A percentile compares a stretch with the other conserved stretches of the same genome.
phyloP scores from a whole-genome alignment of 192 early-diverging fungal genomes.

The Podila horticola region DNA sequence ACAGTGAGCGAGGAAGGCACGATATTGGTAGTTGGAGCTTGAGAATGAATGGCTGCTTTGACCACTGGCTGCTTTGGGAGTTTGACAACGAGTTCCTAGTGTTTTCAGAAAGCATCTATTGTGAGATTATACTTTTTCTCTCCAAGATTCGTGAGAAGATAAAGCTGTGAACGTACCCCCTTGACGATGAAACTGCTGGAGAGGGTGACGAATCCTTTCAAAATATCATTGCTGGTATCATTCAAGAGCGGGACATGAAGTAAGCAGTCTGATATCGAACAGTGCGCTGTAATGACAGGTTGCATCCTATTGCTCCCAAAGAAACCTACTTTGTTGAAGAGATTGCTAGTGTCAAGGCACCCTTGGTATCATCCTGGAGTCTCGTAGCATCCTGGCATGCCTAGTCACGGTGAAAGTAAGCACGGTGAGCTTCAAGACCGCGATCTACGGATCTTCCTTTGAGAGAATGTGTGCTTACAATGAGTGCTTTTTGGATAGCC shows the following conservation, averaged over 20 bases:
- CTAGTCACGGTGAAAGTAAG: slow-evolving; percentile 1
- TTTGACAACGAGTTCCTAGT: slow-evolving; percentile 41
- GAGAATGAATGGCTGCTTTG: slow-evolving; percentile 34
- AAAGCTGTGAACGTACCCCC: slow-evolving; percentile 6
- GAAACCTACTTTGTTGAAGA: slow-evolving; percentile 37
- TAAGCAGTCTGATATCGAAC: neutral
- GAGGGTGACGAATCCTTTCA: slow-evolving; percentile 44
- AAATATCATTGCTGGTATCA: slow-evolving; percentile 23
- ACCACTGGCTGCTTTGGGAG: slow-evolving; percentile 38
- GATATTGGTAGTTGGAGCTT: slow-evolving; percentile 9
- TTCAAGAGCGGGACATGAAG: neutral
- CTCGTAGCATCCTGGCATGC: slow-evolving; percentile 43
- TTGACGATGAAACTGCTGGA: slow-evolving; percentile 40
- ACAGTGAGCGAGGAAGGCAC: neutral
- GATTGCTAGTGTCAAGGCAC: slow-evolving; percentile 35
- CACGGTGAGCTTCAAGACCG: neutral
- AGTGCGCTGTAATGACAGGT: neutral
- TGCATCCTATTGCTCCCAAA: neutral
- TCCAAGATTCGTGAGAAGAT: neutral
- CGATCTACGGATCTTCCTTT: neutral
- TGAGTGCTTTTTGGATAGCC: slow-evolving; percentile 34
- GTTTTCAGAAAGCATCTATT: neutral
- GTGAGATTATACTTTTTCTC: neutral
- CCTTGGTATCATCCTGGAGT: slow-evolving; percentile 44
- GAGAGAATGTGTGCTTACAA: neutral